Conservation (phyloP, 2,329 filamentous ascomycete species). For the Aurifilum marmelostoma region DNA sequence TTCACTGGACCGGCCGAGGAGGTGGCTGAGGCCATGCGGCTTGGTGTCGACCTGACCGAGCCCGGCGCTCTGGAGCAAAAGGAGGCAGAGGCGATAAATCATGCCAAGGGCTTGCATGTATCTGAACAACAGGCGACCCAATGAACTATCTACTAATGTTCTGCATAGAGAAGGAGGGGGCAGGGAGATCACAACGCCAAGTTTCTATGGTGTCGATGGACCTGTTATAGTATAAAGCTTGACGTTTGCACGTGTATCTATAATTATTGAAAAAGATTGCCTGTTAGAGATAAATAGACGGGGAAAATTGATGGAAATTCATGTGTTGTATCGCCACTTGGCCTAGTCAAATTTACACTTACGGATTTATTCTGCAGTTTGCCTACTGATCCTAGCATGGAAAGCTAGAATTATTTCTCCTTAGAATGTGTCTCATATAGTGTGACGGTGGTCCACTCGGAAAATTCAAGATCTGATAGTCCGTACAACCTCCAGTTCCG, state of each 20-base stretch:
- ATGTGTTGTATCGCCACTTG: not conserved
- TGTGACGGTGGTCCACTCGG: not conserved
- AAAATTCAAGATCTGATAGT: not conserved
- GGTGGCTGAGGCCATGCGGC: conserved; percentile 51
- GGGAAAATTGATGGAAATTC: not conserved
- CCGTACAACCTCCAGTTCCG: not conserved
- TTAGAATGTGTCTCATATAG: not conserved
- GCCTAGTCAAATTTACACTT: not conserved
- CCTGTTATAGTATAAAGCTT: not conserved
- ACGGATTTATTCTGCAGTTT: not conserved
- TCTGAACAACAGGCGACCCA: conserved; percentile 9
- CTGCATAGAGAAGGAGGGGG: no score
- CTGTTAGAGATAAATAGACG: not conserved
- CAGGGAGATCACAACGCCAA: not conserved
- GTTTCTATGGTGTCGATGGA: not conserved
- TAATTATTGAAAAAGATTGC: not conserved
- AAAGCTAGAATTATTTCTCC: not conserved
- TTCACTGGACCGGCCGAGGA: conserved; percentile 60
- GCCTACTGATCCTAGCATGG: not conserved
- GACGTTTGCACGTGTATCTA: not conserved
- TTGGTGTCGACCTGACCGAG: conserved; percentile 52
- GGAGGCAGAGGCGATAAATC: conserved; percentile 33
- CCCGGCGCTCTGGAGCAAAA: conserved; percentile 47
- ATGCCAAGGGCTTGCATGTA: conserved; percentile 32
- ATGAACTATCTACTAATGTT: not conserved